A percentile compares a stretch with the other conserved stretches of the same genome.
phyloP scores from a whole-genome alignment of 1,284 basidiomycete species.

The Irpex sp. region DNA sequence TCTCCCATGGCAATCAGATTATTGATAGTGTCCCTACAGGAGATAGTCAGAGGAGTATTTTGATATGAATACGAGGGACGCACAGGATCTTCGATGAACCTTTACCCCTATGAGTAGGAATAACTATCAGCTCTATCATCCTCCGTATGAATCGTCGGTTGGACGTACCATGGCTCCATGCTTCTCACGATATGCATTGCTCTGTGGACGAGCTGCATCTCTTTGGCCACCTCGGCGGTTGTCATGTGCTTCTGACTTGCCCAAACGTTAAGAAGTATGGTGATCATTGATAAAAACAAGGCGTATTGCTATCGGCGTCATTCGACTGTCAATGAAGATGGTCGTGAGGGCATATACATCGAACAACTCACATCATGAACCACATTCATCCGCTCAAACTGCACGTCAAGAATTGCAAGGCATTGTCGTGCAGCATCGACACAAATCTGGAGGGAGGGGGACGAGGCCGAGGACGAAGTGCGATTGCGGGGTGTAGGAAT shows the following conservation, averaged over 20 bases:
- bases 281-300: not conserved
- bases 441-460: not conserved
- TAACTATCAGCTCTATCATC: not conserved
- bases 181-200: not conserved
- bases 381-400: not conserved
- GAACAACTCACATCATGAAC: not conserved
- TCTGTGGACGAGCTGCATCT: not conserved
- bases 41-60: not conserved
- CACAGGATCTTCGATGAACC: not conserved
- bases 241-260: not conserved
- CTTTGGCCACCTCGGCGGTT: not conserved
- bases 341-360: not conserved
- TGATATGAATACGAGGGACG: not conserved
- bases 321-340: not conserved
- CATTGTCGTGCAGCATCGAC: not conserved
- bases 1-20: not conserved
- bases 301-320: not conserved
- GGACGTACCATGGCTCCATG: not conserved
- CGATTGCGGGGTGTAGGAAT: slow-evolving; percentile 61
- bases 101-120: not conserved
- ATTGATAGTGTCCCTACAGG: not conserved
- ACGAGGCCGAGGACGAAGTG: not conserved
- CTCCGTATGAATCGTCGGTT: no score
- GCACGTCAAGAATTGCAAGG: not conserved
- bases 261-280: not conserved